A percentile compares a stretch with the other conserved stretches of the same genome.
phyloP scores from a whole-genome alignment of 2,329 filamentous ascomycete genomes.

The Didymella sp. region DNA sequence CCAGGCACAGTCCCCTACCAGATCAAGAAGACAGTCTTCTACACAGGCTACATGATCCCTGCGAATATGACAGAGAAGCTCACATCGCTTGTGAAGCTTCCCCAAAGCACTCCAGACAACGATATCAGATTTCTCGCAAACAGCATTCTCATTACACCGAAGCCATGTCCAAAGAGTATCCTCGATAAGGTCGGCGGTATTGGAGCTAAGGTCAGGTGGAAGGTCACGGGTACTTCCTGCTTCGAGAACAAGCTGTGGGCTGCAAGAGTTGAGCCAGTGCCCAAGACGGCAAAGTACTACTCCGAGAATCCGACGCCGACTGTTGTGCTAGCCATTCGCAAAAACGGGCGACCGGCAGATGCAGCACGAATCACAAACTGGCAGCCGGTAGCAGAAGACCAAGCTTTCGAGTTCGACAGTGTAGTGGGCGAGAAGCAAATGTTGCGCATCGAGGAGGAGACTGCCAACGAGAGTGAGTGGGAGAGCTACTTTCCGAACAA shows the following conservation, averaged over 20 bases:
- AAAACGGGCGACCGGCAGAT: conserved; percentile 77
- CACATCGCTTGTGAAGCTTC: conserved; percentile 71
- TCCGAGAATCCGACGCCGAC: conserved; percentile 80
- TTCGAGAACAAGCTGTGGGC: conserved; percentile 89
- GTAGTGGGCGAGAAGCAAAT: conserved; percentile 86
- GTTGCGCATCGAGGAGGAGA: conserved; percentile 78
- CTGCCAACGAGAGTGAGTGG: conserved; percentile 65
- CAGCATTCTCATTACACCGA: conserved; percentile 87
- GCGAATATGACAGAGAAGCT: conserved; percentile 75
- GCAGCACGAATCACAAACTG: conserved; percentile 83
- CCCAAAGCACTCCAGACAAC: conserved; percentile 66
- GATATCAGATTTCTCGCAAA: conserved; percentile 86
- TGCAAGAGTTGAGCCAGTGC: conserved; percentile 76
- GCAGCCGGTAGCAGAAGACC: conserved; percentile 75
- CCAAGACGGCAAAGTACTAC: conserved; percentile 68
- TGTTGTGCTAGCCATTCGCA: conserved; percentile 81
- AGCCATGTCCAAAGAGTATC: conserved; percentile 73
- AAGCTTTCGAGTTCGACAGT: conserved; percentile 79
- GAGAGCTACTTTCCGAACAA: conserved; percentile 69
- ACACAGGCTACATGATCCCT: conserved; percentile 87
- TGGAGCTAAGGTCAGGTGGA: conserved; percentile 82
- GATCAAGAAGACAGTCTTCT: conserved; percentile 88
- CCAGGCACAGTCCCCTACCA: conserved; percentile 61
- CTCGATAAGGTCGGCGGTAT: conserved; percentile 87
- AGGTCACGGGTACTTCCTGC: conserved; percentile 76